Percentiles rank a stretch among this genome's conserved stretches.
phyloP scores from a whole-genome alignment of 208 protist species.

The Leishmania guyanensis region DNA sequence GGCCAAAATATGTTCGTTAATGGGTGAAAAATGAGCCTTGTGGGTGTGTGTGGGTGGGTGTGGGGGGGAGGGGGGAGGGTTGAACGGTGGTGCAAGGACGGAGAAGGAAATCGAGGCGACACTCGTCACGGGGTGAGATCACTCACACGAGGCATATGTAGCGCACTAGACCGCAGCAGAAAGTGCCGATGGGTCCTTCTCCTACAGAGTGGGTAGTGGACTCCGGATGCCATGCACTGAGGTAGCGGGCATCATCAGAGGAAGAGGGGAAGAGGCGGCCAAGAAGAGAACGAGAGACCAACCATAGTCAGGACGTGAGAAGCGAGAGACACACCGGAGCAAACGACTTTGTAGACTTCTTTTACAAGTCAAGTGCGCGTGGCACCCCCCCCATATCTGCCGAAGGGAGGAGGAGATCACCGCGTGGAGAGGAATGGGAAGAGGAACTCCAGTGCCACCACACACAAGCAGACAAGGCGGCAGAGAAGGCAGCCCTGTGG shows the following conservation, averaged over 20 bases:
- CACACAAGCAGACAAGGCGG: background rate
- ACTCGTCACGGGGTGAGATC: background rate
- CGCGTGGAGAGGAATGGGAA: background rate
- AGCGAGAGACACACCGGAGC: too few relatives aligned
- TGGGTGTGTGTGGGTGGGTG: constrained; percentile 5
- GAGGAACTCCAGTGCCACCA: background rate
- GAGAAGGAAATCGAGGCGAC: background rate
- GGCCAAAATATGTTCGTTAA: background rate
- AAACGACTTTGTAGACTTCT: too few relatives aligned
- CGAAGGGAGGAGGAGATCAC: background rate
- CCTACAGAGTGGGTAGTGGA: too few relatives aligned
- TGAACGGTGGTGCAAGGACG: background rate
- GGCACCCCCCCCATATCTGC: too few relatives aligned
- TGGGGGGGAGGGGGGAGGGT: background rate
- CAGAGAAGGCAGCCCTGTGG: background rate
- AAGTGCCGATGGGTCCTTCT: background rate
- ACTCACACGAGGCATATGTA: background rate
- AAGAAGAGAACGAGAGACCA: background rate
- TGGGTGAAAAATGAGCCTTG: background rate
- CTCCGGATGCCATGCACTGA: too few relatives aligned
- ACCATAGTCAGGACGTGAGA: too few relatives aligned
- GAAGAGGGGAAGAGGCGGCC: background rate
- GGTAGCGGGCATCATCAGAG: background rate
- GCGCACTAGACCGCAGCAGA: background rate
- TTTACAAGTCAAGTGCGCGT: too few relatives aligned